Evolutionary conservation across 148 eudicot species (phyloP), one percentile per base, ranked within the genome.

Genomic region (Diospyros lotus): DNA sequence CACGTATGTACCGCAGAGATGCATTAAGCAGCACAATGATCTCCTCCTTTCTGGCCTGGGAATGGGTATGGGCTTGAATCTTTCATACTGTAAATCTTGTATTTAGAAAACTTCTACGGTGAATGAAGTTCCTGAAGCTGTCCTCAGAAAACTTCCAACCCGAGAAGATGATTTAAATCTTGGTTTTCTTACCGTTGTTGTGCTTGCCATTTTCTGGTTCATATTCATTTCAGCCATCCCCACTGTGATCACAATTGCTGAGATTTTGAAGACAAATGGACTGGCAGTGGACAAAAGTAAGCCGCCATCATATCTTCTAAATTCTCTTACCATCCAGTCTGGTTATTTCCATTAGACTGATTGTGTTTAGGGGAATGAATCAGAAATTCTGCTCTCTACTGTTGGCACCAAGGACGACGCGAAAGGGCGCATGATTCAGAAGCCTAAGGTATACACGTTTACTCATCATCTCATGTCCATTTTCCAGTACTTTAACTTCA

Each of bases 41-140:
- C 77, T 86, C 39, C 83, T 81, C 80, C 86, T 86, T 44, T 86
- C 86, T 58, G 89, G 86, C n/a, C 56, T 86, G 39, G 89, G 89
- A 69, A 86, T 79, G 86, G 84, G 86, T 86, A 81, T 74, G 56
- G 43, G 41, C 12, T 64, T 42, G 67, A 64, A 64, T 54, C 51
- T n/a, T 42, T 15, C 39, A 54, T 40, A 54, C n/a, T 12, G 3
- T 51, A 38, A 52, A 39, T 12, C 15, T 71, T 42, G 8, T 41
- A 4, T 12, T 8, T 42, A 4, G 3, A 38, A 10, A 50, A 43
- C 12, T 42, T 42, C 45, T 10, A 40, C 8, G 4, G 52, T 48
- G 8, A 48, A 48, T 48, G 52, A 48, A 48, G 52, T 48, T 4
- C 52, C 4, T 48, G 52, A 8, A 48, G 8, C 52, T 48, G 52